These are phyloP conservation scores for Bromus sterilis DNA, from an alignment of 176 grass and related monocot genomes.

Conservation along the genomic window DNA sequence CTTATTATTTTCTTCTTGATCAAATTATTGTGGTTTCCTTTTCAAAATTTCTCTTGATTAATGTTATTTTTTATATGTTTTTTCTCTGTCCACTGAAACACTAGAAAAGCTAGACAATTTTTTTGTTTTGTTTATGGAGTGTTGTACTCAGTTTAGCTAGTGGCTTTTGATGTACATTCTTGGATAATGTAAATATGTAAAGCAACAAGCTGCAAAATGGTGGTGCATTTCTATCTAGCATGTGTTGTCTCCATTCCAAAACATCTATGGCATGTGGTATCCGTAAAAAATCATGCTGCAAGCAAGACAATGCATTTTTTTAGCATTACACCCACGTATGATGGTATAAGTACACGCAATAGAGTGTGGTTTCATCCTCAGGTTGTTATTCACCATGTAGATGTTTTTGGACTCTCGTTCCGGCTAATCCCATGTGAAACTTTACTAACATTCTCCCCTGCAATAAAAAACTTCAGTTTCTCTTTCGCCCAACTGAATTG, in stretches of 20 bases:
- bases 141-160: neutral
- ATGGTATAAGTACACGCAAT: neutral
- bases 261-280: neutral
- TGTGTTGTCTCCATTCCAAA: neutral
- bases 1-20: constrained; percentile 2
- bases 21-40: neutral
- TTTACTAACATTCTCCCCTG: neutral
- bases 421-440: constrained; percentile 9
- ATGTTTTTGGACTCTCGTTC: neutral
- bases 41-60: constrained; percentile 1
- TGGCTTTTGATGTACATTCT: neutral
- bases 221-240: neutral
- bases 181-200: neutral
- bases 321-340: neutral
- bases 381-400: neutral
- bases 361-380: neutral
- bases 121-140: constrained; percentile 13
- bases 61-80: neutral
- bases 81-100: neutral
- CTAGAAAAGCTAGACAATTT: neutral
- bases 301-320: neutral
- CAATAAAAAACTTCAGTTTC: neutral
- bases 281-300: neutral
- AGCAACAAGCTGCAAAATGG: neutral
- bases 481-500: neutral